Evolutionary conservation across 495 filamentous ascomycete species (phyloP).

Genomic region (Oidiodendron maius): DNA sequence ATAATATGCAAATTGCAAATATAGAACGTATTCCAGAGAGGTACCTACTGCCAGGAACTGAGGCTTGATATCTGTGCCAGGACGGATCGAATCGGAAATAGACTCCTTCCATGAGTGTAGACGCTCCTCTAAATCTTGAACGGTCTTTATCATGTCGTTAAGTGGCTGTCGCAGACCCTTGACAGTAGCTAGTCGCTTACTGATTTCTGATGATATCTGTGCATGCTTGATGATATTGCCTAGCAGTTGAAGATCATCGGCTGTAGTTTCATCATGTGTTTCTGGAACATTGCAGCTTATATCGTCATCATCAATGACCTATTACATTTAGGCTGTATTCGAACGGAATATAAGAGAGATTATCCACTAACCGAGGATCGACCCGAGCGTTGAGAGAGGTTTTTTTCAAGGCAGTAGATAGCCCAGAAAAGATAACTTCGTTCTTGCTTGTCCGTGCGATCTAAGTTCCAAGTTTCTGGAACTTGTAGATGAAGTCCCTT

Average conservation of each 20-base stretch:
- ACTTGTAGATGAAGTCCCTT: slow-evolving; percentile 14
- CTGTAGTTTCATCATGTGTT: background rate
- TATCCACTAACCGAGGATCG: slow-evolving; percentile 5
- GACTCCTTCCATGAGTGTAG: background rate
- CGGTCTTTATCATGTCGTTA: background rate
- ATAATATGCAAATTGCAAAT: slow-evolving; percentile 1
- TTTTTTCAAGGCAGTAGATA: slow-evolving; percentile 12
- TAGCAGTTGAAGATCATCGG: background rate
- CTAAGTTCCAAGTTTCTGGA: slow-evolving; percentile 3
- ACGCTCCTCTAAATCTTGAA: background rate
- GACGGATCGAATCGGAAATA: background rate
- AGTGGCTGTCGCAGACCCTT: background rate
- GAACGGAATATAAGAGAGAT: background rate
- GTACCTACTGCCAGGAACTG: background rate
- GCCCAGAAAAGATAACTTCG: slow-evolving; percentile 14
- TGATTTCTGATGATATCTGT: background rate
- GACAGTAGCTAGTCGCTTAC: background rate
- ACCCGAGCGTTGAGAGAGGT: slow-evolving; percentile 8
- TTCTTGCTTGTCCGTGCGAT: background rate
- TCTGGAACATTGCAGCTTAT: background rate
- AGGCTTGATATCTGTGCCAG: background rate
- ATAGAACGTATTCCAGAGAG: background rate
- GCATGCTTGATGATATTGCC: background rate
- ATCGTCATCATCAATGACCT: background rate
- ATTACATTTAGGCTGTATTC: background rate